phyloP scores from a whole-genome alignment of 2,329 filamentous ascomycete species.

The Phaeosphaeria sp. region DNA sequence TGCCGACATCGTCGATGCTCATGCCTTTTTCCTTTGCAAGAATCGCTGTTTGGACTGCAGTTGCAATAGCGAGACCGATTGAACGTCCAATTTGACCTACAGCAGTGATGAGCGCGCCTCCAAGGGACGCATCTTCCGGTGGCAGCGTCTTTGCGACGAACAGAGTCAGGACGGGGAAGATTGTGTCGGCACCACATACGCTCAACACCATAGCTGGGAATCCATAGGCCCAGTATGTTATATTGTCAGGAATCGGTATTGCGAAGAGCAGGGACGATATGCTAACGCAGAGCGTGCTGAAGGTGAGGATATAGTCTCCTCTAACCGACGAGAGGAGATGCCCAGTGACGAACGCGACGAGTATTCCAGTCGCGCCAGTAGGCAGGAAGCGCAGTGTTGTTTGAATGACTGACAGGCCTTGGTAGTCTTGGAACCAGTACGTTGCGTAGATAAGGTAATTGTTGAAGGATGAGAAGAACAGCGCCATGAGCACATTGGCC shows the following conservation, averaged over 20 bases:
- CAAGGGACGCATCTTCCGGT: slow-evolving; percentile 69
- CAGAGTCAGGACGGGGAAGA: slow-evolving; percentile 70
- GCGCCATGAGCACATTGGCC: slow-evolving; percentile 68
- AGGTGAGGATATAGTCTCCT: slow-evolving; percentile 63
- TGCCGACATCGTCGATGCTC: slow-evolving; percentile 34
- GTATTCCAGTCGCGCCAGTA: slow-evolving; percentile 65
- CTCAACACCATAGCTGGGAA: slow-evolving; percentile 70
- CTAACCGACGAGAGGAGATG: slow-evolving; percentile 57
- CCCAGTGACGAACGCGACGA: slow-evolving; percentile 62
- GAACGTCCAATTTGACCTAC: slow-evolving; percentile 70
- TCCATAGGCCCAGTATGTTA: slow-evolving; percentile 71
- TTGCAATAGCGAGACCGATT: slow-evolving; percentile 69
- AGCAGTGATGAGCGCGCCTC: slow-evolving; percentile 72
- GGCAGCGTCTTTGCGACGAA: slow-evolving; percentile 70
- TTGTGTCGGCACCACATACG: slow-evolving; percentile 70
- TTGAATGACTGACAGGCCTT: slow-evolving; percentile 66
- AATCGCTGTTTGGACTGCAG: slow-evolving; percentile 68
- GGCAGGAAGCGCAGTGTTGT: slow-evolving; percentile 74
- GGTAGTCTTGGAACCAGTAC: slow-evolving; percentile 74
- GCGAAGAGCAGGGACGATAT: slow-evolving; percentile 67
- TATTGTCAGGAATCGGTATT: slow-evolving; percentile 65
- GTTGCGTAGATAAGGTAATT: slow-evolving; percentile 72
- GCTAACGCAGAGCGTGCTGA: slow-evolving; percentile 63
- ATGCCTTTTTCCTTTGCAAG: slow-evolving; percentile 33
- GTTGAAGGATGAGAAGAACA: slow-evolving; percentile 73